Conservation (phyloP, 1,139 yeast genomes). For the Yamadazyma dendronema region DNA sequence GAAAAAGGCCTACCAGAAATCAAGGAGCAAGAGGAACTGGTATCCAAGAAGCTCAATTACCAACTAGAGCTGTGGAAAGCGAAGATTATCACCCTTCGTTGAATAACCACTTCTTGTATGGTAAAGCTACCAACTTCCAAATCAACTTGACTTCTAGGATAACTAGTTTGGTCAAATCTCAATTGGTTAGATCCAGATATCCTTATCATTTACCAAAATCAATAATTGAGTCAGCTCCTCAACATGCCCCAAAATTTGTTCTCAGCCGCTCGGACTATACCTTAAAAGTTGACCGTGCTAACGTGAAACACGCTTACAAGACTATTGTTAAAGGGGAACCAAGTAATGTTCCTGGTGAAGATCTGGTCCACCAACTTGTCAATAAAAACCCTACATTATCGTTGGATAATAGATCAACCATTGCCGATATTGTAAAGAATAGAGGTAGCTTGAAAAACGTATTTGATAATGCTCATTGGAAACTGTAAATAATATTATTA, state of each 20-base stretch:
- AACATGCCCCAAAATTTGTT: conserved; percentile 28
- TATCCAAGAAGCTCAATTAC: conserved; percentile 7
- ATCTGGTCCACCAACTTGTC: conserved; percentile 20
- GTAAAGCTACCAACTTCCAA: conserved; percentile 35
- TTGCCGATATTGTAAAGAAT: conserved; percentile 28
- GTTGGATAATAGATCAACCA: conserved; percentile 25
- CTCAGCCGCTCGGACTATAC: conserved; percentile 31
- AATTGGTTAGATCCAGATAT: conserved; percentile 39
- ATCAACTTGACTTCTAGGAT: conserved; percentile 35
- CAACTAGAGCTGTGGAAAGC: conserved; percentile 10
- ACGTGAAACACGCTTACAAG: conserved; percentile 26
- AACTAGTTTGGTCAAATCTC: conserved; percentile 41
- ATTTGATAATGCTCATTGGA: conserved; percentile 36
- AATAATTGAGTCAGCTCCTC: conserved; percentile 29
- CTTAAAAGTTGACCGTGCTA: conserved; percentile 24
- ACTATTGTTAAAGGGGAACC: conserved; percentile 36
- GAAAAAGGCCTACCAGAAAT: conserved; percentile 5
- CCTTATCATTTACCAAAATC: conserved; percentile 42
- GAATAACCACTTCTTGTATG: conserved; percentile 36
- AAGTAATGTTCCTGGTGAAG: conserved; percentile 9
- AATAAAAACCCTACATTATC: conserved; percentile 31
- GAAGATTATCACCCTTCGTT: conserved; percentile 12
- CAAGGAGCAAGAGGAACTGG: neutral
- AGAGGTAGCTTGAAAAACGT: conserved; percentile 18
- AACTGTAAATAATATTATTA: conserved; percentile 6